These are phyloP conservation scores for Trichoderma parareesei DNA, from an alignment of 495 filamentous ascomycete genomes.

Conservation along the genomic window DNA sequence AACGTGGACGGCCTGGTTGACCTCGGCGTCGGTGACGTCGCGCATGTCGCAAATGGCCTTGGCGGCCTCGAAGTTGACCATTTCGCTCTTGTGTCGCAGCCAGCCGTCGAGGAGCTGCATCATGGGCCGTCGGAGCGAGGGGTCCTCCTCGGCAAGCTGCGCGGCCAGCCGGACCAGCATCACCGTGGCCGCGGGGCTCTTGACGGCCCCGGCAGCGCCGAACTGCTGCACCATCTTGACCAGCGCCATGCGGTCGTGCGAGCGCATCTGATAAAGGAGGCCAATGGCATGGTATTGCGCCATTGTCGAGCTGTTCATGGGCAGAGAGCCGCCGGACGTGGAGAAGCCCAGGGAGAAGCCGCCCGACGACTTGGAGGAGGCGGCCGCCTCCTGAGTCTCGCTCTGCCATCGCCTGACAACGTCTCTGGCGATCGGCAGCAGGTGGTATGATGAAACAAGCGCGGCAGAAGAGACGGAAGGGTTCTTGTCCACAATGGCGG, in stretches of 20 bases:
- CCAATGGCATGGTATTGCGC: constrained; percentile 98
- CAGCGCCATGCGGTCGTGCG: constrained; percentile 92
- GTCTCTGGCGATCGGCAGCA: constrained; percentile 90
- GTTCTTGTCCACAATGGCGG: constrained; percentile 97
- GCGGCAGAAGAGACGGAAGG: constrained; percentile 96
- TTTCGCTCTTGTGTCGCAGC: constrained; percentile 97
- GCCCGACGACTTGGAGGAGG: constrained; percentile 66
- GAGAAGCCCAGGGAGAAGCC: constrained; percentile 87
- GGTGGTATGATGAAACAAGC: constrained; percentile 95
- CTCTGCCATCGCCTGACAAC: constrained; percentile 97
- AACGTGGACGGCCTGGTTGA: constrained; percentile 84
- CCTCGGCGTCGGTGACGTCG: constrained; percentile 87
- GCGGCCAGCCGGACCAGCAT: constrained; percentile 90
- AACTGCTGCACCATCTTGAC: constrained; percentile 99
- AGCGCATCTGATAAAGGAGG: constrained; percentile 94
- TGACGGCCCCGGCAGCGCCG: constrained; percentile 79
- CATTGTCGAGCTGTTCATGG: constrained; percentile 82
- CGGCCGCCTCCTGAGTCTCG: constrained; percentile 92
- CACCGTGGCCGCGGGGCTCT: constrained; percentile 86
- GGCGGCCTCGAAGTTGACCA: constrained; percentile 99
- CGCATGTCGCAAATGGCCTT: constrained; percentile 94
- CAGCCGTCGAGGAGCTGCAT: constrained; percentile 91
- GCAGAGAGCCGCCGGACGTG: constrained; percentile 58
- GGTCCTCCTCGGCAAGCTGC: constrained; percentile 90
- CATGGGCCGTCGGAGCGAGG: constrained; percentile 82